A percentile compares a stretch with the other conserved stretches of the same genome.
Conservation (phyloP, 108 stramenopile species). For the Schizochytrium sp. region DNA sequence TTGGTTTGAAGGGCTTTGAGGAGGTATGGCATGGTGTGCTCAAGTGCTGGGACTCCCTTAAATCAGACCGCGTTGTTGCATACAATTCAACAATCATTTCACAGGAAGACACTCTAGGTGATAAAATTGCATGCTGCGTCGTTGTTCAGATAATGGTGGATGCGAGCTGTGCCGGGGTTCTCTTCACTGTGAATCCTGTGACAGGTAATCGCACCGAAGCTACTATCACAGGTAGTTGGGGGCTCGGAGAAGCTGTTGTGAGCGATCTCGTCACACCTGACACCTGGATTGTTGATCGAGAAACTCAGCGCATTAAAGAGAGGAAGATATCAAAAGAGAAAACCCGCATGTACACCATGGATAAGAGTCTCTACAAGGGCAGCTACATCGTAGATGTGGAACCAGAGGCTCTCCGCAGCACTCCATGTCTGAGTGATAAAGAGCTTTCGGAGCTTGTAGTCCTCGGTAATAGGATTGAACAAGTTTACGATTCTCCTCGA, state of each 20-base stretch:
- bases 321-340: not conserved
- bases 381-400: not conserved
- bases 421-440: not conserved
- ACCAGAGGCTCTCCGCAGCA: not conserved
- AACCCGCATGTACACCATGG: not conserved
- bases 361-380: not conserved
- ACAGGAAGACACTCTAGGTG: not conserved
- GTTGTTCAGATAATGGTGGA: not conserved
- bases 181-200: slow-evolving; percentile 5
- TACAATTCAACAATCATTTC: not conserved
- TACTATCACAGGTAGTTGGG: not conserved
- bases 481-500: not conserved
- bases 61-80: not conserved
- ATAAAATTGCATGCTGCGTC: not conserved
- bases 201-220: not conserved
- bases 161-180: not conserved
- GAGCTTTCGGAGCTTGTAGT: not conserved
- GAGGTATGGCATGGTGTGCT: not conserved
- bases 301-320: not conserved
- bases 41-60: slow-evolving; percentile 12
- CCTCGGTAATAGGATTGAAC: not conserved
- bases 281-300: slow-evolving; percentile 15
- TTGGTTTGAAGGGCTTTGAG: not conserved
- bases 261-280: not conserved
- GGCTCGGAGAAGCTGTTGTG: slow-evolving; percentile 16